Percentiles rank a stretch among this genome's conserved stretches.
These are phyloP conservation scores for Neopestalotiopsis clavispora DNA, from an alignment of 2,329 filamentous ascomycete species.

Conservation along the genomic window DNA sequence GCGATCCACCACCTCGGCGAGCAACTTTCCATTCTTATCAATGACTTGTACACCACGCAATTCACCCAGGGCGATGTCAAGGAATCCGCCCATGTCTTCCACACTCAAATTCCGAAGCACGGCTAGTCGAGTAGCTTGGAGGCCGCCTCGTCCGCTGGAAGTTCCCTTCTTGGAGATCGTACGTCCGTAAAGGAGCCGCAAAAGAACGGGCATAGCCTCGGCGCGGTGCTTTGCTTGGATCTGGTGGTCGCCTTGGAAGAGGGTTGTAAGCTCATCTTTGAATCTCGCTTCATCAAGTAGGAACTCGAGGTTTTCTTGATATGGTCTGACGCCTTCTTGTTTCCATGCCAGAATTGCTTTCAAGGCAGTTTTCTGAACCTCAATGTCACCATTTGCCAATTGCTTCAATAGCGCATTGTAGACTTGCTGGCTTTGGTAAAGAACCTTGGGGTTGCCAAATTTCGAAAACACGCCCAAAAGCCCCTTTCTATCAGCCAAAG, in stretches of 20 bases:
- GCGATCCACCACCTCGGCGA: conserved; percentile 58
- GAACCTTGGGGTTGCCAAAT: conserved; percentile 83
- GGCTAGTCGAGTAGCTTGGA: conserved; percentile 81
- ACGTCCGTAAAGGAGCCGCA: conserved; percentile 87
- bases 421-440: conserved; percentile 80
- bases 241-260: conserved; percentile 76
- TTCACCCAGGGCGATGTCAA: conserved; percentile 79
- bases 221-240: conserved; percentile 76
- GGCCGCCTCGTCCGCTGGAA: conserved; percentile 77
- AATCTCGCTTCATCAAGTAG: conserved; percentile 90
- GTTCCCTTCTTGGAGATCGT: conserved; percentile 82
- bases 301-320: conserved; percentile 85
- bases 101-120: conserved; percentile 79
- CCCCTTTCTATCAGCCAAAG: conserved; percentile 80
- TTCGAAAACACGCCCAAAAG: conserved; percentile 82
- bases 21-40: conserved; percentile 52
- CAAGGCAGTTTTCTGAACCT: conserved; percentile 84
- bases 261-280: conserved; percentile 89
- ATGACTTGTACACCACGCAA: conserved; percentile 68
- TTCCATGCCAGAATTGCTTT: conserved; percentile 93
- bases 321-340: conserved; percentile 72
- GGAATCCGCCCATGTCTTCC: conserved; percentile 77
- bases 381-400: conserved; percentile 85
- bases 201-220: conserved; percentile 81
- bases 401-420: conserved; percentile 76